Evolutionary conservation across 2,329 filamentous ascomycete species (phyloP).

Genomic region (Uncinocarpus reesii): DNA sequence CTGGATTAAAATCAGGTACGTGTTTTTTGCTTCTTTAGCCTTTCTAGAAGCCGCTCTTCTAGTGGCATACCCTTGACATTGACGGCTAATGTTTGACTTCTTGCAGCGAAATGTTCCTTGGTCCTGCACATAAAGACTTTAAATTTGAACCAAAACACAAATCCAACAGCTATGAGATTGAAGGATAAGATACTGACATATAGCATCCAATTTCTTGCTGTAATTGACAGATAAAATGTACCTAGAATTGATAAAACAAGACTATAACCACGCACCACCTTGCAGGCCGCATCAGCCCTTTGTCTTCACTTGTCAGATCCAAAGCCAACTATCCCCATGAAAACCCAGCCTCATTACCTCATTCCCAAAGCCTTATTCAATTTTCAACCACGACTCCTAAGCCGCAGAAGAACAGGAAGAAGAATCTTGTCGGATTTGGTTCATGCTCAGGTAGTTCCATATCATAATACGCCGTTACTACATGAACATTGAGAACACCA

Average conservation of each 20-base stretch:
- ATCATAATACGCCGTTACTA: neutral
- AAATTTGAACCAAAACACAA: constrained; percentile 97
- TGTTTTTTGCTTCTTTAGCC: constrained; percentile 21
- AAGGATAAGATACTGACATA: constrained; percentile 23
- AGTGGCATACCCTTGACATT: no score
- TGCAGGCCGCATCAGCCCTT: no score
- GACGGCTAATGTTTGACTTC: neutral
- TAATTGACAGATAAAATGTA: no score
- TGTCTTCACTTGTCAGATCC: no score
- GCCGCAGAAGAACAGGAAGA: neutral
- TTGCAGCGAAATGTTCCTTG: constrained; percentile 88
- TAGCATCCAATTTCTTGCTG: no score
- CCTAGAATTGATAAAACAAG: no score
- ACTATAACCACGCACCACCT: no score
- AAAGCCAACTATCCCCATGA: no score
- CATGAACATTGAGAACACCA: neutral
- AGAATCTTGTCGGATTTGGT: neutral
- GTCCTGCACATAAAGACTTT: constrained; percentile 80
- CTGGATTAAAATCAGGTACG: constrained; percentile 96
- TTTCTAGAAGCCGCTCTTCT: no score
- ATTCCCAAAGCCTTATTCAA: neutral
- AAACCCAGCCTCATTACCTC: neutral
- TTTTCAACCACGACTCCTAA: neutral
- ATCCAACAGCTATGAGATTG: constrained; percentile 78
- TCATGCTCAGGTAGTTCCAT: neutral